Percentiles rank a stretch among this genome's conserved stretches.
Conservation (phyloP, 768 basidiomycete genomes). For the Clavulina sp. region DNA sequence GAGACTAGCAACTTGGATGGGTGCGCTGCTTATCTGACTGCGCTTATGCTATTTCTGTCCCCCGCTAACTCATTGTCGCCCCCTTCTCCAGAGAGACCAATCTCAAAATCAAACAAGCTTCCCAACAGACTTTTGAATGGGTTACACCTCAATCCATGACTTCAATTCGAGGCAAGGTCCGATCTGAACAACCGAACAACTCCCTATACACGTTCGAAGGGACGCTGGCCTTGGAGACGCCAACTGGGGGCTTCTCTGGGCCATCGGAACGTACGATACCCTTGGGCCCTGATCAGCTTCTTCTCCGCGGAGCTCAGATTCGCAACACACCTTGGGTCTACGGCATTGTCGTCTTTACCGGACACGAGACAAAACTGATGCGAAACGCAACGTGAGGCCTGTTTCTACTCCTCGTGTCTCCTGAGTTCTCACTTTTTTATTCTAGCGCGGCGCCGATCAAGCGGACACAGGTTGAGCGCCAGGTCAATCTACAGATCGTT, state of each 20-base stretch:
- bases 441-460: conserved; percentile 87
- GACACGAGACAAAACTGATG: conserved; percentile 98
- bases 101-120: conserved; percentile 95
- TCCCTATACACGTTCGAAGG: conserved; percentile 88
- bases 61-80: not conserved
- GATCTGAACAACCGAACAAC: conserved; percentile 95
- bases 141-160: conserved; percentile 62
- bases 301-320: conserved; percentile 86
- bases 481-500: conserved; percentile 92
- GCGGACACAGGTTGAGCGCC: conserved; percentile 84
- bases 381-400: conserved; percentile 81
- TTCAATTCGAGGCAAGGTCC: conserved; percentile 60
- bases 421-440: not conserved
- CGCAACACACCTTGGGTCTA: conserved; percentile 96
- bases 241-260: conserved; percentile 20
- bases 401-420: not conserved
- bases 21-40: conserved; percentile 24
- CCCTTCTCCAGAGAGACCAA: conserved; percentile 64
- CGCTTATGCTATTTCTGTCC: not conserved
- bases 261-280: conserved; percentile 64
- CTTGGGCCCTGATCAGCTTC: conserved; percentile 84
- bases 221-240: conserved; percentile 36
- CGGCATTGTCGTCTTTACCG: conserved; percentile 84
- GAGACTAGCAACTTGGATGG: conserved; percentile 97
- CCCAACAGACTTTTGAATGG: conserved; percentile 57